Evolutionary conservation across 78 protist genomes (phyloP).

Genomic region (Cyanophora paradoxa): DNA sequence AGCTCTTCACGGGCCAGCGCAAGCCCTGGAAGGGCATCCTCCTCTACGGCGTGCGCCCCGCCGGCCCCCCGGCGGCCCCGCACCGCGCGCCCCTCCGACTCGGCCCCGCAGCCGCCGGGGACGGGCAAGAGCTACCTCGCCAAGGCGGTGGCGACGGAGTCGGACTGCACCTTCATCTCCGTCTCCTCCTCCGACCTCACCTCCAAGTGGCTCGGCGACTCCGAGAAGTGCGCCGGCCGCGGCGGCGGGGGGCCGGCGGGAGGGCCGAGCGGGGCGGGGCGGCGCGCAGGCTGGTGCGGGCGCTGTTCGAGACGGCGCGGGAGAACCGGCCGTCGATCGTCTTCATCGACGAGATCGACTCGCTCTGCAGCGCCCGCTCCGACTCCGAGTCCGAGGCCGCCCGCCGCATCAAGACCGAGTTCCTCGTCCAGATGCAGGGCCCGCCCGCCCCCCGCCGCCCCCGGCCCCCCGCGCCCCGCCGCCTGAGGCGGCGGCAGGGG

Average conservation of each 20-base stretch:
- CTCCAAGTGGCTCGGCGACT: conserved; percentile 95
- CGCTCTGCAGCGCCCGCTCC: conserved; percentile 72
- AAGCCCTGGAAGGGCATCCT: conserved; percentile 97
- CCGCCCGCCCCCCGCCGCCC: background rate
- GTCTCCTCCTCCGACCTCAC: conserved; percentile 88
- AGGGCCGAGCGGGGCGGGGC: too few relatives aligned
- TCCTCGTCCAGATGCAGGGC: conserved; percentile 94
- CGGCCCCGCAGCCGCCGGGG: conserved; percentile 76
- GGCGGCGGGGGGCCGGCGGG: too few relatives aligned
- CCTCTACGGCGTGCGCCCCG: conserved; percentile 83
- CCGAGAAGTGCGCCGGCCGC: conserved; percentile 65
- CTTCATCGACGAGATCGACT: conserved; percentile 98
- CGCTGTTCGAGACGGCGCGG: conserved; percentile 92
- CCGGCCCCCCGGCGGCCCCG: too few relatives aligned
- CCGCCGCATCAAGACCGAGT: conserved; percentile 95
- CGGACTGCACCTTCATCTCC: conserved; percentile 87
- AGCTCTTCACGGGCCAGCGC: conserved; percentile 88
- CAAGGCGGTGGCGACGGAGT: conserved; percentile 97
- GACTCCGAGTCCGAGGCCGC: conserved; percentile 88
- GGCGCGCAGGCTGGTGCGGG: conserved; percentile 60
- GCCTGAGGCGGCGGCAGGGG: conserved; percentile 45
- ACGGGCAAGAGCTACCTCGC: conserved; percentile 97
- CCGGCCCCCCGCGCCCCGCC: background rate
- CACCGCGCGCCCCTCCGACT: background rate
- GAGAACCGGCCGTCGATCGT: conserved; percentile 83